These are phyloP conservation scores for Trichoderma brevicompactum DNA, from an alignment of 2,329 filamentous ascomycete genomes.

Conservation along the genomic window DNA sequence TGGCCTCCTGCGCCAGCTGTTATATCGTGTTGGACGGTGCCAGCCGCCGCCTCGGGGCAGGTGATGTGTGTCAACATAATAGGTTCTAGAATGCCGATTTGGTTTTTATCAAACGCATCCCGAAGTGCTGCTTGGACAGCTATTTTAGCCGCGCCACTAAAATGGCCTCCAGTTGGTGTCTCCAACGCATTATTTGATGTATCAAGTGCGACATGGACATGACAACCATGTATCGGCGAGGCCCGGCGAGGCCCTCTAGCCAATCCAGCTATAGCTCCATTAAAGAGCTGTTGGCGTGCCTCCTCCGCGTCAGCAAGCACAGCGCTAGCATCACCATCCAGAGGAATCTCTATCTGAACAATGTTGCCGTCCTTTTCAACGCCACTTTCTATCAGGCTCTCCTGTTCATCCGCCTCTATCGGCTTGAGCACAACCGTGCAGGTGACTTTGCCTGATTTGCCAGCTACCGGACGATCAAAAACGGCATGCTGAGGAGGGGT, in stretches of 20 bases:
- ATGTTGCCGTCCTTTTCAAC: slow-evolving; percentile 72
- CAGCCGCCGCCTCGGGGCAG: slow-evolving; percentile 80
- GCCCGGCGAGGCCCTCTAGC: slow-evolving; percentile 80
- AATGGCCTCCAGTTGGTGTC: slow-evolving; percentile 69
- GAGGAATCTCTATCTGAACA: slow-evolving; percentile 60
- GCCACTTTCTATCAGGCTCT: slow-evolving; percentile 47
- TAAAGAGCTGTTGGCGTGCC: slow-evolving; percentile 66
- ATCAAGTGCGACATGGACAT: slow-evolving; percentile 72
- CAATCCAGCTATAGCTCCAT: slow-evolving; percentile 81
- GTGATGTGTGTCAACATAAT: slow-evolving; percentile 90
- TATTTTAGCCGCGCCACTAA: slow-evolving; percentile 63
- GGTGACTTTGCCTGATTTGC: slow-evolving; percentile 76
- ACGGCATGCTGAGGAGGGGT: slow-evolving; percentile 62
- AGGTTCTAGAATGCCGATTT: slow-evolving; percentile 80
- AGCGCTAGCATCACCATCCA: slow-evolving; percentile 52
- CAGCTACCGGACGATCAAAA: slow-evolving; percentile 80
- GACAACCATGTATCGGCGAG: slow-evolving; percentile 78
- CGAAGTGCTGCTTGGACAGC: slow-evolving; percentile 73
- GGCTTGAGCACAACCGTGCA: slow-evolving; percentile 73
- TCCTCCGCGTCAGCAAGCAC: slow-evolving; percentile 56
- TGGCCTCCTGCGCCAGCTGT: slow-evolving; percentile 72
- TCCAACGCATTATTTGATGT: slow-evolving; percentile 56
- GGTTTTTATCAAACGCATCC: slow-evolving; percentile 57
- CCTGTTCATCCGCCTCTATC: slow-evolving; percentile 50
- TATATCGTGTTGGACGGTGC: slow-evolving; percentile 81